Percentiles rank a stretch among this genome's conserved stretches.
Evolutionary conservation across 73 alveolate genomes (phyloP).

Genomic region (Urostyla sp.): DNA sequence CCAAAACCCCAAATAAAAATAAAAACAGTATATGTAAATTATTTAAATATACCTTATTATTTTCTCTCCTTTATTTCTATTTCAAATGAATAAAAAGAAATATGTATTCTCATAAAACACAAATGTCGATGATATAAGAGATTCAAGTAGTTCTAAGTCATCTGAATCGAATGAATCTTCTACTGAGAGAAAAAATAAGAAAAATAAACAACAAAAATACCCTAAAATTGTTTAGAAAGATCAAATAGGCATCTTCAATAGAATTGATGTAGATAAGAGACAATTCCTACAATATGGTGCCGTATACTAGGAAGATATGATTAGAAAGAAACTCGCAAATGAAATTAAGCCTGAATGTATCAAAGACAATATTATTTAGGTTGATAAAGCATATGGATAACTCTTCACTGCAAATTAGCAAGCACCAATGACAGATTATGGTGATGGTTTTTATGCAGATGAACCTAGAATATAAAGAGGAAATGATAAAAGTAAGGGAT

Average conservation of each 20-base stretch:
- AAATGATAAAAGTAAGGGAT: background rate
- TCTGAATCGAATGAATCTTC: no score
- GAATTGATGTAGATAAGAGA: slow-evolving; percentile 31
- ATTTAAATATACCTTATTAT: no score
- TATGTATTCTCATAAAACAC: no score
- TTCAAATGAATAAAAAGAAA: no score
- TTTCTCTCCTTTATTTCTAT: no score
- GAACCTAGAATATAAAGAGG: slow-evolving; percentile 33
- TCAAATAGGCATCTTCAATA: slow-evolving; percentile 22
- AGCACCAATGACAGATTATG: slow-evolving; percentile 25
- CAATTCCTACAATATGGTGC: slow-evolving; percentile 16
- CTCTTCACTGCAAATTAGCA: slow-evolving; percentile 23
- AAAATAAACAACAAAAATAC: no score
- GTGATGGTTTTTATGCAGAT: slow-evolving; percentile 40
- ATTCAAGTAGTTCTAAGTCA: no score
- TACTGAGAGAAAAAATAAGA: no score
- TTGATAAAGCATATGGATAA: slow-evolving; percentile 22
- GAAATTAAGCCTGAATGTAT: slow-evolving; percentile 37
- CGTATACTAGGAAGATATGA: slow-evolving; percentile 11
- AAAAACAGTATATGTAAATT: no score
- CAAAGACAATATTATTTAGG: slow-evolving; percentile 9
- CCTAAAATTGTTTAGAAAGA: no score
- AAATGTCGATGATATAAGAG: no score
- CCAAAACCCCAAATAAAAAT: no score
- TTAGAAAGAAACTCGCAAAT: slow-evolving; percentile 25